Evolutionary conservation across 805 yeast genomes (phyloP).

Genomic region (Yamadazyma sp.): DNA sequence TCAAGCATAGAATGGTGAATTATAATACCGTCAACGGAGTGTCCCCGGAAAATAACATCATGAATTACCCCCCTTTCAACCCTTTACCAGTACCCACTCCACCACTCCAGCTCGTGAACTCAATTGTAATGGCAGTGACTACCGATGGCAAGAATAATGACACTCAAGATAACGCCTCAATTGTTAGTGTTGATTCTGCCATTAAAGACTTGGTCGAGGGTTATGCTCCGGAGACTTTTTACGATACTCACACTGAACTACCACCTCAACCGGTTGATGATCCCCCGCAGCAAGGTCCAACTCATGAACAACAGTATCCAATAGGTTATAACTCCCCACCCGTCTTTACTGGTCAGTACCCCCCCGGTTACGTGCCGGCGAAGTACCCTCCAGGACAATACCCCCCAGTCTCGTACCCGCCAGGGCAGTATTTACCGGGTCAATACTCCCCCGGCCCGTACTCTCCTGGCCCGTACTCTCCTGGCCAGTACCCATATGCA

Average conservation of each 20-base stretch:
- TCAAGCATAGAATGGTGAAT: constrained; percentile 14
- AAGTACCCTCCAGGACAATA: no score
- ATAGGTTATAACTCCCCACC: no score
- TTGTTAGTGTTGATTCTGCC: constrained; percentile 13
- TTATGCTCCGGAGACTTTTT: constrained; percentile 12
- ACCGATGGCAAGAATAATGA: constrained; percentile 4
- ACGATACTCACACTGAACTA: constrained; percentile 3
- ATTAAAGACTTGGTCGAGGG: constrained; percentile 11
- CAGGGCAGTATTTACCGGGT: no score
- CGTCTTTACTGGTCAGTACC: no score
- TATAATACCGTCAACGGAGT: constrained; percentile 18
- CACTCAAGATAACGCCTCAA: constrained; percentile 10
- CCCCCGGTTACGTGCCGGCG: no score
- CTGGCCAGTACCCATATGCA: no score
- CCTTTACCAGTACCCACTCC: constrained; percentile 22
- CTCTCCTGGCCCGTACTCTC: no score
- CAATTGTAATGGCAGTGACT: constrained; percentile 12
- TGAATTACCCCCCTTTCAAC: constrained; percentile 26
- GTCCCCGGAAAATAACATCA: constrained; percentile 24
- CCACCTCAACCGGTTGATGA: neutral
- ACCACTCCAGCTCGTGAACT: constrained; percentile 8
- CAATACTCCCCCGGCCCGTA: no score
- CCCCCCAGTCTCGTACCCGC: no score
- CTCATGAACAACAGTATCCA: no score
- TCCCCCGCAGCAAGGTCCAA: neutral